Evolutionary conservation across 257 asterid genomes (phyloP), one percentile per base, ranked within the genome.

Genomic region (Ballota nigra): DNA sequence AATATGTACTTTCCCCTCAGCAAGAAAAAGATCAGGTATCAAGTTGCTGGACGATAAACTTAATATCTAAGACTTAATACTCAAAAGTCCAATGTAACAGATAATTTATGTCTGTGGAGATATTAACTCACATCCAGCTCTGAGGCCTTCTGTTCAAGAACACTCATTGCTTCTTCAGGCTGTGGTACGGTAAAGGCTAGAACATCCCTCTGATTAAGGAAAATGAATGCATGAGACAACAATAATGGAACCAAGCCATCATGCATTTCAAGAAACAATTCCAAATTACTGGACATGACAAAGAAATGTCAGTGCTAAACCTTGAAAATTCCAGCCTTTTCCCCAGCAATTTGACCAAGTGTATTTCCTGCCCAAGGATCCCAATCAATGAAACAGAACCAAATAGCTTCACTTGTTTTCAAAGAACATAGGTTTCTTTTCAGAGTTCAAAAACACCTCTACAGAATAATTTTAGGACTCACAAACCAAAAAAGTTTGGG

Each of bases 301-400:
- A 71, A 11, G 69, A 71, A 56, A 26, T n/a, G 49, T 71, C 51
- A 61, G 28, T 57, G 72, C 55, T 26, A 74, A 73, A 91, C 98
- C 98, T 93, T 93, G 81, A 93, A 91, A 75, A 93, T 93, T 56
- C 98, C 98, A 73, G 97, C 96, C 84, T 93, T 91, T 82, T 93
- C 97, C 72, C 94, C 96, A 79, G 98, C 97, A 85, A 93, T 93
- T 87, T 83, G 84, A 80, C 98, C 97, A 22, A 93, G 94, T 49
- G 98, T 91, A 79, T 91, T 87, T 81, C 98, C 98, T 93, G 86
- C 71, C 69, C 77, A 75, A 41, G 78, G 66, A 40, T 36, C 38
- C 68, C 63, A 67, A 70, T 20, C 73, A 62, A 55, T 40, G 73
- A 16, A 16, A 41, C 43, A 68, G 69, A 69, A 71, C 31, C 56